phyloP scores from a whole-genome alignment of 2,329 filamentous ascomycete genomes.

The Bimuria novae-zelandiae region DNA sequence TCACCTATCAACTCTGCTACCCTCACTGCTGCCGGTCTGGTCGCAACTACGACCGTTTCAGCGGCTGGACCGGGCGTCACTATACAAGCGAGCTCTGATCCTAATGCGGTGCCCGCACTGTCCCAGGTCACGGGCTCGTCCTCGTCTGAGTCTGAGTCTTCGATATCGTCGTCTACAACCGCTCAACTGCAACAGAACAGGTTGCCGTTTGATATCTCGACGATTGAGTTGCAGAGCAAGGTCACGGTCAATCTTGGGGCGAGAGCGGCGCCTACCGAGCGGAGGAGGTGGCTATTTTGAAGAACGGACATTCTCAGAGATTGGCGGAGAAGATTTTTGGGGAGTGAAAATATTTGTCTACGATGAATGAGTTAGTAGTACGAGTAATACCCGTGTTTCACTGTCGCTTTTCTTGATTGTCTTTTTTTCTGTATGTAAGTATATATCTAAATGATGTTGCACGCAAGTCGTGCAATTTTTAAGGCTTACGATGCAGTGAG shows the following conservation, averaged over 20 bases:
- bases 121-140: slow-evolving; percentile 26
- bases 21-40: slow-evolving; percentile 23
- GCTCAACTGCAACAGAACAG: slow-evolving; percentile 22
- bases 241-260: slow-evolving; percentile 42
- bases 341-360: too few species aligned
- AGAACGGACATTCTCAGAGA: too few species aligned
- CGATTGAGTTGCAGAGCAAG: slow-evolving; percentile 37
- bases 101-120: slow-evolving; percentile 18
- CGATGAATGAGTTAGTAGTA: slow-evolving; percentile 3
- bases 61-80: slow-evolving; percentile 25
- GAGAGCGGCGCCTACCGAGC: slow-evolving; percentile 28
- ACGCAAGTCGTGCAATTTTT: too few species aligned
- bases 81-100: slow-evolving; percentile 19
- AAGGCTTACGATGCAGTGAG: too few species aligned
- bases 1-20: slow-evolving; percentile 28
- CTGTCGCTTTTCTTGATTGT: too few species aligned
- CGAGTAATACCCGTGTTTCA: slow-evolving; percentile 7
- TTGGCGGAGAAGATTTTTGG: too few species aligned
- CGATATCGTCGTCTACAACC: not conserved
- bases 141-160: too few species aligned
- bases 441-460: too few species aligned
- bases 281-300: slow-evolving; percentile 15
- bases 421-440: too few species aligned
- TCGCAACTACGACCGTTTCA: slow-evolving; percentile 20
- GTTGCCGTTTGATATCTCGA: slow-evolving; percentile 43